Evolutionary conservation across 2,329 filamentous ascomycete species (phyloP).

Genomic region (Pezicula neosporulosa): DNA sequence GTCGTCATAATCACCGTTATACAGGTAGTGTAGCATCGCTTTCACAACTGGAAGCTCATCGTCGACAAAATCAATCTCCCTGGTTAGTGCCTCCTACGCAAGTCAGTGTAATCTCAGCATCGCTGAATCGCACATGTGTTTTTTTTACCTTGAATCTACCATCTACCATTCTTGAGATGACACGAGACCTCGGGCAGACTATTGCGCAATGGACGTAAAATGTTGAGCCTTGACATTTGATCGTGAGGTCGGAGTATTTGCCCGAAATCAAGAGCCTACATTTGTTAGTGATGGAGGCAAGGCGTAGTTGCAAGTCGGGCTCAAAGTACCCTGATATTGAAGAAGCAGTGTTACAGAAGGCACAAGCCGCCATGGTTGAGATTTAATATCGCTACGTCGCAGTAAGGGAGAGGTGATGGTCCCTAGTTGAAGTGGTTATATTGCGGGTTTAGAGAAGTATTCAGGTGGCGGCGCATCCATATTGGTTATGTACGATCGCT

Average conservation of each 20-base stretch:
- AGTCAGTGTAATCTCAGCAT: not conserved
- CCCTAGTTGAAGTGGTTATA: no score
- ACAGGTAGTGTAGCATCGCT: not conserved
- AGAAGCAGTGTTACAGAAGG: no score
- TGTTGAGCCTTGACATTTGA: conserved; percentile 10
- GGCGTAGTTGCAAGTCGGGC: no score
- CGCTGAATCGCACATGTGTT: not conserved
- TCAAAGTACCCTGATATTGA: no score
- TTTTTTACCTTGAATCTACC: not conserved
- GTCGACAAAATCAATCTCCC: not conserved
- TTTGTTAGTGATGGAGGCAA: not conserved
- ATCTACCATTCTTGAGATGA: not conserved
- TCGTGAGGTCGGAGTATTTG: conserved; percentile 14
- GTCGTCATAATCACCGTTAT: not conserved
- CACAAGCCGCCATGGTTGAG: no score
- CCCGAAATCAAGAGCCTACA: conserved; percentile 5
- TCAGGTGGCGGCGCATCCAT: no score
- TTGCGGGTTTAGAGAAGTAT: no score
- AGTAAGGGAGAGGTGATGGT: no score
- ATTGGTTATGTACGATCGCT: no score
- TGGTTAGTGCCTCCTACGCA: not conserved
- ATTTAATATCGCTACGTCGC: no score
- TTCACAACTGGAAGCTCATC: not conserved
- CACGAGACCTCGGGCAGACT: conserved; percentile 12
- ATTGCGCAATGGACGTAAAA: conserved; percentile 18